Evolutionary conservation across 2,329 filamentous ascomycete genomes (phyloP).

Genomic region (Claviceps maximensis): DNA sequence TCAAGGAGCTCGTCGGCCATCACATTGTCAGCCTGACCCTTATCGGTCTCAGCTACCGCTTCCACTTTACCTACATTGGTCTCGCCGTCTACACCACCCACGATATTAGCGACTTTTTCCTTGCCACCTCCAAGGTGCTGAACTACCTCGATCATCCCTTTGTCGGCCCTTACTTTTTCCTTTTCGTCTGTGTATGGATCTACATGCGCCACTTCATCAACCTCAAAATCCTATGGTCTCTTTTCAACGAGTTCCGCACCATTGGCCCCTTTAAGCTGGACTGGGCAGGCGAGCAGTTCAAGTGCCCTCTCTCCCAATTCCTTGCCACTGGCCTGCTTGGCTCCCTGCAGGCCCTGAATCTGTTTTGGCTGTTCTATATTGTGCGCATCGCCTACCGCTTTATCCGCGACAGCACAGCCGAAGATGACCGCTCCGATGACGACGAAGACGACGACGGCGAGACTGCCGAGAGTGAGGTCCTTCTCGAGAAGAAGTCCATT

Average conservation of each 20-base stretch:
- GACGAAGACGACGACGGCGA: constrained; percentile 43
- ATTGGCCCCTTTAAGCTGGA: constrained; percentile 63
- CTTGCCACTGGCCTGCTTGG: constrained; percentile 55
- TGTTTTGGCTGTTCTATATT: constrained; percentile 75
- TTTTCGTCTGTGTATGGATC: constrained; percentile 75
- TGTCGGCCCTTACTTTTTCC: constrained; percentile 70
- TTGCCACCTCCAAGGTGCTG: constrained; percentile 81
- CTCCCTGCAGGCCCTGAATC: constrained; percentile 58
- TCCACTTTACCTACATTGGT: constrained; percentile 94
- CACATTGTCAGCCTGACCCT: constrained; percentile 79
- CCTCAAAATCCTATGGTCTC: constrained; percentile 60
- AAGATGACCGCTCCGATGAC: constrained; percentile 62
- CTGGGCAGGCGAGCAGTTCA: constrained; percentile 67
- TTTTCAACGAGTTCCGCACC: constrained; percentile 62
- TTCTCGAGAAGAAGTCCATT: constrained; percentile 14
- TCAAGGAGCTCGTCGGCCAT: constrained; percentile 82
- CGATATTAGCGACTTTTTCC: constrained; percentile 90
- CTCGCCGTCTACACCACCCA: constrained; percentile 88
- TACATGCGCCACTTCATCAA: constrained; percentile 84
- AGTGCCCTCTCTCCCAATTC: constrained; percentile 54
- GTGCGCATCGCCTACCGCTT: constrained; percentile 62
- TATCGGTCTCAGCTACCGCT: constrained; percentile 79
- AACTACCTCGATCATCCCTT: constrained; percentile 77
- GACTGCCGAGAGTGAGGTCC: constrained; percentile 14
- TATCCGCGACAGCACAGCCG: constrained; percentile 43